Evolutionary conservation across 2,329 filamentous ascomycete species (phyloP).

Genomic region (Penicillium fuscoglaucum): DNA sequence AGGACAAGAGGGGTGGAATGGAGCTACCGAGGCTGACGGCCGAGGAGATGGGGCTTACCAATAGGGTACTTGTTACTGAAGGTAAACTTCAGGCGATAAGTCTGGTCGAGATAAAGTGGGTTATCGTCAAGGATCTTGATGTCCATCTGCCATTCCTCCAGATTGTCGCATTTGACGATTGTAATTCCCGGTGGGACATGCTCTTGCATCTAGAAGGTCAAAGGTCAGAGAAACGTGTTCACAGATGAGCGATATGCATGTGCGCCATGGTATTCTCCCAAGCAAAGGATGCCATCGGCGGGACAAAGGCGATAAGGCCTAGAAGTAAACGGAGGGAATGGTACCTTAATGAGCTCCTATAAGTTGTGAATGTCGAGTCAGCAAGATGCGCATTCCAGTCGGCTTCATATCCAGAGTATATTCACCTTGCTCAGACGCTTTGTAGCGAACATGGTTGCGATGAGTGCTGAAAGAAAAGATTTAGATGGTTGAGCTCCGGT

Average conservation of each 20-base stretch:
- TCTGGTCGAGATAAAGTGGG: slow-evolving; percentile 78
- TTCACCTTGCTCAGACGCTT: slow-evolving; percentile 51
- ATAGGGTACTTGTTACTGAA: slow-evolving; percentile 88
- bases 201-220: slow-evolving; percentile 52
- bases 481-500: slow-evolving; percentile 5
- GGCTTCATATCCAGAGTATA: background rate
- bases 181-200: slow-evolving; percentile 68
- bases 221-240: background rate
- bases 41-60: slow-evolving; percentile 55
- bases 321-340: background rate
- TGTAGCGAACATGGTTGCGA: slow-evolving; percentile 49
- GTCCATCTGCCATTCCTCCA: slow-evolving; percentile 89
- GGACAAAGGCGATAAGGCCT: background rate
- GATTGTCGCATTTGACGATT: slow-evolving; percentile 76
- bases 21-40: background rate
- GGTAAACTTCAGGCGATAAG: slow-evolving; percentile 80
- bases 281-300: background rate
- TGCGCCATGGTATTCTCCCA: background rate
- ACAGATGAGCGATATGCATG: background rate
- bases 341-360: slow-evolving; percentile 59
- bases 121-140: slow-evolving; percentile 88
- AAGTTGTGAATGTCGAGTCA: slow-evolving; percentile 25
- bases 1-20: background rate
- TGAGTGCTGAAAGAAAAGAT: background rate
- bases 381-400: background rate